A percentile compares a stretch with the other conserved stretches of the same genome.
phyloP scores from a whole-genome alignment of 83 land plant genomes.

The Picea engelmannii region DNA sequence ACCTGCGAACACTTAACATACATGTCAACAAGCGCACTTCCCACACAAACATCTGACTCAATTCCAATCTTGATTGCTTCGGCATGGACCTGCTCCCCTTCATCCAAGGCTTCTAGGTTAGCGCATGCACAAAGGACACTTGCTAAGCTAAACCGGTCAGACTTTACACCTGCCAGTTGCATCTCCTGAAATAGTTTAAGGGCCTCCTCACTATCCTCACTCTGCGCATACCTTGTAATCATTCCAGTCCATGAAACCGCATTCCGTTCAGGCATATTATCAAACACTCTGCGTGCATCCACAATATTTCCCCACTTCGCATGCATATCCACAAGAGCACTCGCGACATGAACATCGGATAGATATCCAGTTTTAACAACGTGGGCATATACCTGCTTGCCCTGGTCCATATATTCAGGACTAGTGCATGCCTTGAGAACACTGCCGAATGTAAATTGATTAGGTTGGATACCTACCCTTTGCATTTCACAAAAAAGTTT shows the following conservation, averaged over 20 bases:
- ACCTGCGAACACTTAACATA: slow-evolving; percentile 49
- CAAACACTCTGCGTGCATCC: slow-evolving; percentile 18
- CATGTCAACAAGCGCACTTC: slow-evolving; percentile 66
- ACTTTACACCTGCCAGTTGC: slow-evolving; percentile 4
- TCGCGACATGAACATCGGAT: slow-evolving; percentile 10
- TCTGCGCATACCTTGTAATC: slow-evolving; percentile 21
- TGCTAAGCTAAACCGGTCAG: slow-evolving; percentile 10
- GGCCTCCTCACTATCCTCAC: slow-evolving; percentile 7
- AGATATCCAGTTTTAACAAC: slow-evolving; percentile 11
- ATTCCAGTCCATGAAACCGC: slow-evolving; percentile 17
- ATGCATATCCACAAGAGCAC: slow-evolving; percentile 30
- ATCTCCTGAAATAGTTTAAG: slow-evolving; percentile 9
- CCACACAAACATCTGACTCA: slow-evolving; percentile 54
- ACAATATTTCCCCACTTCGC: slow-evolving; percentile 31
- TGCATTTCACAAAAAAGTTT: slow-evolving; percentile 11
- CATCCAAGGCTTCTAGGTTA: slow-evolving; percentile 4
- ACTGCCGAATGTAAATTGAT: slow-evolving; percentile 12
- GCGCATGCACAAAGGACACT: slow-evolving; percentile 19
- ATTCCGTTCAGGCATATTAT: slow-evolving; percentile 11
- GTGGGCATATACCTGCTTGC: background rate
- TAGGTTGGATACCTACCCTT: background rate
- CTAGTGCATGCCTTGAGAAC: background rate
- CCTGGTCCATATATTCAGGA: background rate
- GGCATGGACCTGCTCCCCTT: slow-evolving; percentile 3
- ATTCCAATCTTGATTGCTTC: slow-evolving; percentile 24